Base-by-base conservation (phyloP, 176 grass and related monocot genomes). In the Aegilops umbellulata region DNA sequence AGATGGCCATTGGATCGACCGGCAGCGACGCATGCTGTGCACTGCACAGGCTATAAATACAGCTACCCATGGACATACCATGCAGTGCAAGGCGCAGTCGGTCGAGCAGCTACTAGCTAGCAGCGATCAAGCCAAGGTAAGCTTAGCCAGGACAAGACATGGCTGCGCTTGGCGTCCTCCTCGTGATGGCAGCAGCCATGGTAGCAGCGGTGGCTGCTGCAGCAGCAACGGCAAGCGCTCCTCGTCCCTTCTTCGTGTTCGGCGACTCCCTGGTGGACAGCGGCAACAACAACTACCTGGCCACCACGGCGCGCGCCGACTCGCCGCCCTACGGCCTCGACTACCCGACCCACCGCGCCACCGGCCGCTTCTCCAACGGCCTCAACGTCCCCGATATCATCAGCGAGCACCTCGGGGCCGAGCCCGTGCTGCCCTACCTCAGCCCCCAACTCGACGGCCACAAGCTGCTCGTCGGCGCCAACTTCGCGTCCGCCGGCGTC, bases 401-500 rank as follows among this genome's bases (percentile, higher is more conserved):
- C 72, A 51, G 42, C 42, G 72, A 75, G 72, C 25, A 75, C 72
- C 72, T 75, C 72, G 72, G 72, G 0, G 72, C 72, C 25, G 42
- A 75, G 72, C 42, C 72, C 4, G 72, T 75, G 72, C 14, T 51
- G 7, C 72, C 72, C 15, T 75, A 75, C 72, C 72, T 75, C 42
- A 75, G 42, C 72, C 72, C 72, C 25, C 42, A 30, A 42, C 72
- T 75, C 72, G 72, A 75, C 72, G 72, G 72, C 72, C 42, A 17
- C 72, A 94, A 80, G 86, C 88, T 99, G 70, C 90, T 99, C 57
- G 85, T 88, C 31, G 97, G 97, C 23, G 92, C 97, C 47, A 99
- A 99, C 91, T 99, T 99, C 13, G 97, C 97, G 3, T 99, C 97
- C 0, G 97, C 97, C 58, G 97, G 97, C 49, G 88, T 99, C 76